A percentile compares a stretch with the other conserved stretches of the same genome.
phyloP scores from a whole-genome alignment of 1,284 basidiomycete genomes.

The Ceratobasidium sp. region DNA sequence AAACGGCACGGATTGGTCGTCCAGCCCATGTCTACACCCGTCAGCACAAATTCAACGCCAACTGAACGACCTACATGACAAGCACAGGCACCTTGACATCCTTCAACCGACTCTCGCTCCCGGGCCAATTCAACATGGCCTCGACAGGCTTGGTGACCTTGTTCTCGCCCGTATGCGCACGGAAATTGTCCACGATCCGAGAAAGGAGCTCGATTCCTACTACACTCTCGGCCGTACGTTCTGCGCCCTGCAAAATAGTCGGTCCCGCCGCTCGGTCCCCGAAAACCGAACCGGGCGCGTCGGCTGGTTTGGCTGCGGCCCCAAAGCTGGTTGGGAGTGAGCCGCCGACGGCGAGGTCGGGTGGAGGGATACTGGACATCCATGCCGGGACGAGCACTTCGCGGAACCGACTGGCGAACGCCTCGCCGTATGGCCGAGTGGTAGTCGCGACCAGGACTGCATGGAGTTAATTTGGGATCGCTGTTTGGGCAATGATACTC shows the following conservation, averaged over 20 bases:
- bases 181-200: slow-evolving; percentile 21
- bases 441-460: slow-evolving; percentile 14
- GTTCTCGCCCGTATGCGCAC: neutral
- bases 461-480: neutral
- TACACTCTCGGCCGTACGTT: slow-evolving; percentile 17
- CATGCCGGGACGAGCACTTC: neutral
- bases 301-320: neutral
- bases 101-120: neutral
- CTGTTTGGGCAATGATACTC: neutral
- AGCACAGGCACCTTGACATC: slow-evolving; percentile 10
- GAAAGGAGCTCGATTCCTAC: slow-evolving; percentile 8
- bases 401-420: neutral
- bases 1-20: neutral
- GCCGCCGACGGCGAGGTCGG: neutral
- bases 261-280: neutral
- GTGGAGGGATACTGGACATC: slow-evolving; percentile 4
- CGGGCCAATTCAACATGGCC: slow-evolving; percentile 9
- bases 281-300: slow-evolving; percentile 15
- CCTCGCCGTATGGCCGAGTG: neutral
- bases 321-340: neutral
- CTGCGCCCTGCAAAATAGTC: neutral
- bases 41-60: neutral
- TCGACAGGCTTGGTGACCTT: slow-evolving; percentile 6
- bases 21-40: slow-evolving; percentile 8
- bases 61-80: neutral